Conservation (phyloP, 2,329 filamentous ascomycete species). For the Beauveria rudraprayagi region DNA sequence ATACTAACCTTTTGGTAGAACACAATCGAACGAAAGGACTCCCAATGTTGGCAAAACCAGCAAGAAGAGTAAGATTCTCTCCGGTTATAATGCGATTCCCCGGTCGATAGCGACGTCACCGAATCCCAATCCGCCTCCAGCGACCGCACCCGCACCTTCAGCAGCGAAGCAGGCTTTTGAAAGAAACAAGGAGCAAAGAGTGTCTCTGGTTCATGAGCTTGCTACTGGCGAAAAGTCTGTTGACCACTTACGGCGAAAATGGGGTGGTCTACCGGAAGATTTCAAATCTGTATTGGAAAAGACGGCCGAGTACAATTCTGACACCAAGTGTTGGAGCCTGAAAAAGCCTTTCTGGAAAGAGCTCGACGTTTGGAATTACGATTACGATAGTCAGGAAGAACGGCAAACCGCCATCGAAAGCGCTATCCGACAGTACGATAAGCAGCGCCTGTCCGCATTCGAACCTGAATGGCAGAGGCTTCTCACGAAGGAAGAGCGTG, state of each 20-base stretch:
- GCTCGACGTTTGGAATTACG: constrained; percentile 55
- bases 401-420: constrained; percentile 54
- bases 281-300: constrained; percentile 48
- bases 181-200: constrained; percentile 44
- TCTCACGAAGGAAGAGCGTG: constrained; percentile 49
- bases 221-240: constrained; percentile 45
- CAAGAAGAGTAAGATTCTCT: constrained; percentile 37
- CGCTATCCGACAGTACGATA: constrained; percentile 52
- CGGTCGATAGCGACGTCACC: constrained; percentile 46
- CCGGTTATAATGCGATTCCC: constrained; percentile 29
- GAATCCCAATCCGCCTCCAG: constrained; percentile 47
- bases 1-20: constrained; percentile 25
- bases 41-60: constrained; percentile 25
- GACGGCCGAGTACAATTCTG: constrained; percentile 44
- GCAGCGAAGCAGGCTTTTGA: constrained; percentile 44
- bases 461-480: constrained; percentile 55
- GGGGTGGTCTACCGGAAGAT: constrained; percentile 44
- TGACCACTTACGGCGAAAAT: constrained; percentile 41
- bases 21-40: constrained; percentile 27
- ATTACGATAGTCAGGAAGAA: constrained; percentile 45
- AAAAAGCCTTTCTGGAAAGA: constrained; percentile 54
- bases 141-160: constrained; percentile 39
- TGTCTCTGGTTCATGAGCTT: constrained; percentile 51
- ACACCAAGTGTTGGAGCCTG: constrained; percentile 45
- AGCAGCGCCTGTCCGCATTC: constrained; percentile 44